These are phyloP conservation scores for Flaveria brownii DNA, from an alignment of 129 eudicot genomes.

Conservation along the genomic window DNA sequence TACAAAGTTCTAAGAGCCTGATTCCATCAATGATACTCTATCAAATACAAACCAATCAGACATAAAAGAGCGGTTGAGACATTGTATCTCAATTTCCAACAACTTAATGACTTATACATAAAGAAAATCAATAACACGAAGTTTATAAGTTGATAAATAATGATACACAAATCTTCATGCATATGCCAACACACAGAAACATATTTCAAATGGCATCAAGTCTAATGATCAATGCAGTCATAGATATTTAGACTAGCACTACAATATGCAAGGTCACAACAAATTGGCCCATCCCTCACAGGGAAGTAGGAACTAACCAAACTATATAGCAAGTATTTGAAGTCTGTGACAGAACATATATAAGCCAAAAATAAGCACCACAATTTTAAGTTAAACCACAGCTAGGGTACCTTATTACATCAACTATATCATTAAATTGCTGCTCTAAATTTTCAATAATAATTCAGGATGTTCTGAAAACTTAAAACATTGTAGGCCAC, in stretches of 20 bases:
- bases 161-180: constrained; percentile 14
- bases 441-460: neutral
- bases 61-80: constrained; percentile 1
- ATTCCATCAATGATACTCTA: constrained; percentile 9
- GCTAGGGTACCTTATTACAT: neutral
- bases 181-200: neutral
- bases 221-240: neutral
- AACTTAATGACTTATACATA: neutral
- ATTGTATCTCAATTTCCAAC: neutral
- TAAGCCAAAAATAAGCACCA: constrained; percentile 3
- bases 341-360: neutral
- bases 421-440: neutral
- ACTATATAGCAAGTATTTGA: neutral
- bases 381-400: neutral
- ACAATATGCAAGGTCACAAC: constrained; percentile 1
- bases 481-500: neutral
- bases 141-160: neutral
- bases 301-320: neutral
- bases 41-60: neutral
- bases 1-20: neutral
- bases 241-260: constrained; percentile 9
- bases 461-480: neutral
- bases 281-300: neutral
- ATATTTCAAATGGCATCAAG: neutral
- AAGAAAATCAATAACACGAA: neutral